Evolutionary conservation across 352 stramenopile species (phyloP).

Genomic region (Globisporangium acanthophoron): DNA sequence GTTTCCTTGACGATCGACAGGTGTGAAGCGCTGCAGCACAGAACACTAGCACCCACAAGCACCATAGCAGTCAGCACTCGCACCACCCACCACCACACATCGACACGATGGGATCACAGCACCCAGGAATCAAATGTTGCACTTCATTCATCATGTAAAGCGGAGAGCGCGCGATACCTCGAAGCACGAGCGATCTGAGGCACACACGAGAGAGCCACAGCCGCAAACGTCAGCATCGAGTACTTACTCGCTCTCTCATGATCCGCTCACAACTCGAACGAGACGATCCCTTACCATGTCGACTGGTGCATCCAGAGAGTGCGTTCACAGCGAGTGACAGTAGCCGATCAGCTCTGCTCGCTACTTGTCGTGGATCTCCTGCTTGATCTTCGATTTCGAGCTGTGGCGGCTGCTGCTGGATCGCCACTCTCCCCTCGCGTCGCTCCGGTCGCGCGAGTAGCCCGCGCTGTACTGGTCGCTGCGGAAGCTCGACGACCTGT

Average conservation of each 20-base stretch:
- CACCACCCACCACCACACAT: neutral
- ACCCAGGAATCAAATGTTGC: neutral
- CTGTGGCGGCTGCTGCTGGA: constrained; percentile 1
- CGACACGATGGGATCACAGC: neutral
- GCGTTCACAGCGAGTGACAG: no score
- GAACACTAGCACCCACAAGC: no score
- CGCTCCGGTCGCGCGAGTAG: constrained; percentile 11
- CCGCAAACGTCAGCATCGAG: neutral
- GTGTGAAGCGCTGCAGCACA: no score
- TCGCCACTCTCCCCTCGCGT: neutral
- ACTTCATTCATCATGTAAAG: constrained; percentile 1
- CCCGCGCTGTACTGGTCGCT: constrained; percentile 8
- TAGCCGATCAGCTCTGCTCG: neutral
- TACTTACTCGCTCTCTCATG: neutral
- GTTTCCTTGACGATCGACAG: no score
- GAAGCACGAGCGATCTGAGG: neutral
- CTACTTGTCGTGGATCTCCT: constrained; percentile 6
- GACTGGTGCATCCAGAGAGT: neutral
- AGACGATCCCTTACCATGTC: neutral
- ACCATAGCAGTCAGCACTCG: neutral
- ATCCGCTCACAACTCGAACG: neutral
- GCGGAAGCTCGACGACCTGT: constrained; percentile 8
- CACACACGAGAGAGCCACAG: neutral
- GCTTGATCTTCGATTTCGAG: constrained; percentile 10
- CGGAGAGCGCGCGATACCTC: neutral